A percentile compares a stretch with the other conserved stretches of the same genome.
These are phyloP conservation scores for Chytriomyces sp. DNA, from an alignment of 192 early-diverging fungal species.

Conservation along the genomic window DNA sequence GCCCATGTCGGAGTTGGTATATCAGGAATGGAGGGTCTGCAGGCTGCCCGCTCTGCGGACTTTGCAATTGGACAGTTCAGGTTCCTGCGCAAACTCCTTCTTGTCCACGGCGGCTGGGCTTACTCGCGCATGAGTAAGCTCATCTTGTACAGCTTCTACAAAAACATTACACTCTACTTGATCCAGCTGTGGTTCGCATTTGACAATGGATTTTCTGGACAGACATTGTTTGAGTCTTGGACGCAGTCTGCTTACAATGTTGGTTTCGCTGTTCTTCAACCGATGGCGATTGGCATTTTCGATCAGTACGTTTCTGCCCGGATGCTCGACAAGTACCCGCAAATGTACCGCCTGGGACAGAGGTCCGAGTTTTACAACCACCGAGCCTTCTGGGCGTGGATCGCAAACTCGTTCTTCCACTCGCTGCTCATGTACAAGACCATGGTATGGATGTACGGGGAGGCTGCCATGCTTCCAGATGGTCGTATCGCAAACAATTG, in stretches of 20 bases:
- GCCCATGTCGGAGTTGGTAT: slow-evolving; percentile 98
- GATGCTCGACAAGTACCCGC: slow-evolving; percentile 95
- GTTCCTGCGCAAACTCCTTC: slow-evolving; percentile 89
- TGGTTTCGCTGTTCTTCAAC: slow-evolving; percentile 92
- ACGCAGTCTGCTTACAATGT: slow-evolving; percentile 94
- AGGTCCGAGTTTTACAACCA: slow-evolving; percentile 75
- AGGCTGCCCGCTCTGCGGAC: slow-evolving; percentile 95
- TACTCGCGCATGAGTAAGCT: slow-evolving; percentile 95
- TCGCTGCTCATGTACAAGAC: slow-evolving; percentile 82
- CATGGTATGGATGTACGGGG: slow-evolving; percentile 67
- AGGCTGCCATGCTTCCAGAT: slow-evolving; percentile 70
- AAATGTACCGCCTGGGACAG: slow-evolving; percentile 82
- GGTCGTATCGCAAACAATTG: slow-evolving; percentile 85
- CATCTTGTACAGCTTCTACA: slow-evolving; percentile 98
- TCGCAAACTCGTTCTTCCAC: slow-evolving; percentile 90
- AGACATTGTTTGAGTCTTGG: slow-evolving; percentile 98
- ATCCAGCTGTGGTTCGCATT: slow-evolving; percentile 97
- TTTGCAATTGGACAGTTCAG: slow-evolving; percentile 99
- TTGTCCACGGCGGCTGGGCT: slow-evolving; percentile 97
- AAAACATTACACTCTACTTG: slow-evolving; percentile 97
- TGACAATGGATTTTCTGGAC: slow-evolving; percentile 94
- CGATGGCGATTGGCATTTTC: slow-evolving; percentile 96
- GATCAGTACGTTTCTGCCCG: slow-evolving; percentile 93
- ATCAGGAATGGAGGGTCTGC: slow-evolving; percentile 93
- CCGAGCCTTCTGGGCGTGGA: slow-evolving; percentile 89